Conservation (phyloP, 164 flowering plant genomes). For the Pachysandra terminalis region DNA sequence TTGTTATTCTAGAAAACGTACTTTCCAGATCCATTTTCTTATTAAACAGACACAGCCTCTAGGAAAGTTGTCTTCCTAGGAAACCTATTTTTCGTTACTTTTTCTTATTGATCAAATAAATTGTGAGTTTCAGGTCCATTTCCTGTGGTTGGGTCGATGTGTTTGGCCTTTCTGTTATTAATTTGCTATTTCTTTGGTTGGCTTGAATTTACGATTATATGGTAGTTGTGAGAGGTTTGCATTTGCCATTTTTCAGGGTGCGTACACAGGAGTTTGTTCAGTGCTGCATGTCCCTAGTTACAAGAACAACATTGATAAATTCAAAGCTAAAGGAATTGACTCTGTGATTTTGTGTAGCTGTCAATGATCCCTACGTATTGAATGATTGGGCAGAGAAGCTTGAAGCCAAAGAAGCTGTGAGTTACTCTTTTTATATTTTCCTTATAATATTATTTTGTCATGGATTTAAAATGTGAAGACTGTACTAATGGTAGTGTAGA, state of each 20-base stretch:
- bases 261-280: slow-evolving; percentile 73
- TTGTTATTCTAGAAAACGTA: no score
- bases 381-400: slow-evolving; percentile 75
- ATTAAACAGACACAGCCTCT: no score
- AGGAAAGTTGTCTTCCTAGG: no score
- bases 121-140: no score
- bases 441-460: no score
- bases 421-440: slow-evolving; percentile 4
- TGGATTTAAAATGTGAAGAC: not conserved
- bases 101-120: no score
- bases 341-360: slow-evolving; percentile 69
- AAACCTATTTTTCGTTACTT: no score
- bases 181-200: not conserved
- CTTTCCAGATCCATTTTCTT: no score
- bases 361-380: slow-evolving; percentile 68
- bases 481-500: no score
- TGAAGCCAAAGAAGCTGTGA: slow-evolving; percentile 59
- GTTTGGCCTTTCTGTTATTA: not conserved
- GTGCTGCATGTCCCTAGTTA: slow-evolving; percentile 71
- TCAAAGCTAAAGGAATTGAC: slow-evolving; percentile 71
- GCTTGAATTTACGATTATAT: not conserved
- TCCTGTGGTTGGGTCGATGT: no score
- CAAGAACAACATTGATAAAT: slow-evolving; percentile 59
- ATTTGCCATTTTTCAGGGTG: slow-evolving; percentile 39
- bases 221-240: no score